Conservation (phyloP, 441 rosid genomes). For the Populus hybrid region DNA sequence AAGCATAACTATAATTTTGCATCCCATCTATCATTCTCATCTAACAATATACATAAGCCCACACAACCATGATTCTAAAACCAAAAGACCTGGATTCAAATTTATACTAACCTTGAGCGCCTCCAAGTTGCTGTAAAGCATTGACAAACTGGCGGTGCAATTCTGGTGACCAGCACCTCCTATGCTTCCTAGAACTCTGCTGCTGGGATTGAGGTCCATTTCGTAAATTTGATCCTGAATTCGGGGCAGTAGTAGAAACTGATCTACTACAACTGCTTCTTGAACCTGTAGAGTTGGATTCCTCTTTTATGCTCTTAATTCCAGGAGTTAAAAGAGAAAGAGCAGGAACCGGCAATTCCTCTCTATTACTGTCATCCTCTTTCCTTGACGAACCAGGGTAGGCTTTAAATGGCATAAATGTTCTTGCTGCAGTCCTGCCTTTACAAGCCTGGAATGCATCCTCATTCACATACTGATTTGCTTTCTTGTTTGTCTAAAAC, state of each 20-base stretch:
- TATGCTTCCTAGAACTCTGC: conserved; percentile 71
- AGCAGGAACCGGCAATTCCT: conserved; percentile 42
- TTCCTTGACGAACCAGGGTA: conserved; percentile 29
- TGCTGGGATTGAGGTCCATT: conserved; percentile 44
- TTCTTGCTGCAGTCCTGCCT: conserved; percentile 31
- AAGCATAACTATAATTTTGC: not conserved
- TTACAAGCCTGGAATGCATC: conserved; percentile 34
- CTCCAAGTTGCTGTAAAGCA: conserved; percentile 94
- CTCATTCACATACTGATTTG: conserved; percentile 20
- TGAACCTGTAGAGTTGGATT: conserved; percentile 40
- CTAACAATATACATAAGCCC: not conserved
- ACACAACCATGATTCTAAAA: not conserved
- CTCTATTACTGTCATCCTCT: conserved; percentile 20
- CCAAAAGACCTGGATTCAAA: not conserved
- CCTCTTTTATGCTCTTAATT: conserved; percentile 52
- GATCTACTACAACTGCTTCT: conserved; percentile 42
- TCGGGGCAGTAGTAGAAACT: conserved; percentile 42
- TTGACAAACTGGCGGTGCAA: conserved; percentile 76
- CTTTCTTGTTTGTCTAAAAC: conserved; percentile 41
- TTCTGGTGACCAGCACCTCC: conserved; percentile 97
- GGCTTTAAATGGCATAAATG: conserved; percentile 40
- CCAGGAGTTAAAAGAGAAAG: conserved; percentile 57
- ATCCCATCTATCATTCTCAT: not conserved
- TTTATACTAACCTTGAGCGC: conserved; percentile 67
- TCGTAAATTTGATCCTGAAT: conserved; percentile 36